Evolutionary conservation across 2,329 filamentous ascomycete species (phyloP).

Genomic region (Aspergillus persii): DNA sequence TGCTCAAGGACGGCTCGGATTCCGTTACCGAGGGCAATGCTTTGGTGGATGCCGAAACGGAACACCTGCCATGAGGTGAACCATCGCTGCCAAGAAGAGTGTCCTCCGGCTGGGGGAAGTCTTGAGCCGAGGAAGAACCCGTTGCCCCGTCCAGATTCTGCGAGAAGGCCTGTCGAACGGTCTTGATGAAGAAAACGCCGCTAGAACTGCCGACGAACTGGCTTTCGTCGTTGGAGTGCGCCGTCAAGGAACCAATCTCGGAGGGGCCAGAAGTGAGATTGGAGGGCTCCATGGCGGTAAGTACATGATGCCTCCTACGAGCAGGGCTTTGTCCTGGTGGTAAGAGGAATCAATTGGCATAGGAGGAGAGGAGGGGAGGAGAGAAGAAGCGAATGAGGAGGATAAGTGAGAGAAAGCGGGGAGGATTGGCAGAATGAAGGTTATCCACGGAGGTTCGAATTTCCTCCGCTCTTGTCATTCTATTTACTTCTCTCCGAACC

Average conservation of each 20-base stretch:
- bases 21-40: constrained; percentile 5
- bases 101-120: constrained; percentile 31
- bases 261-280: constrained; percentile 28
- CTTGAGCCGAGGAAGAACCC: constrained; percentile 14
- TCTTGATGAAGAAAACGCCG: constrained; percentile 55
- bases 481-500: too few species aligned
- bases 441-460: too few species aligned
- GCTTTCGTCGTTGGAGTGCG: constrained; percentile 45
- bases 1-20: constrained; percentile 11
- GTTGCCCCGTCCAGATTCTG: constrained; percentile 26
- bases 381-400: background rate
- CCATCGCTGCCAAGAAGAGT: constrained; percentile 28
- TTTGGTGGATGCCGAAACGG: constrained; percentile 8
- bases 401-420: background rate
- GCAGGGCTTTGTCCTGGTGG: background rate
- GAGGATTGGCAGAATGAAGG: too few species aligned
- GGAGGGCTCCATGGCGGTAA: constrained; percentile 26
- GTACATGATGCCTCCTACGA: constrained; percentile 15
- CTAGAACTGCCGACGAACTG: constrained; percentile 54
- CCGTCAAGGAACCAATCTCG: constrained; percentile 44
- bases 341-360: background rate
- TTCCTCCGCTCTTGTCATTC: too few species aligned
- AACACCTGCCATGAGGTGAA: constrained; percentile 20
- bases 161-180: constrained; percentile 53
- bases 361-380: background rate